Percentiles rank a stretch among this genome's conserved stretches.
Conservation (phyloP, 352 stramenopile genomes). For the Blastocystis sp. region DNA sequence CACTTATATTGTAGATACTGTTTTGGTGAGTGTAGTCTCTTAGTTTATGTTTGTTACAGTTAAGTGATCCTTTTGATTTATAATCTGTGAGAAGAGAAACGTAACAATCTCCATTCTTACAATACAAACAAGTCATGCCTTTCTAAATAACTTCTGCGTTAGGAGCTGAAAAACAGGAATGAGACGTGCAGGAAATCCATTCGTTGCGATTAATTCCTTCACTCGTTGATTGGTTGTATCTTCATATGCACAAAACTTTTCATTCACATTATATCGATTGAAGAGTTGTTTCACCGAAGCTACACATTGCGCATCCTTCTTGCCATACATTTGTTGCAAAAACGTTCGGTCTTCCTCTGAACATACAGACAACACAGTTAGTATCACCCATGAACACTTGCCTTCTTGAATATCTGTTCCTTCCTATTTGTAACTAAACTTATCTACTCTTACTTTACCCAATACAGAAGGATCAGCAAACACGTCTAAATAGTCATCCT, state of each 20-base stretch:
- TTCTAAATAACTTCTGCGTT: neutral
- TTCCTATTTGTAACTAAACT: neutral
- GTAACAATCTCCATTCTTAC: neutral
- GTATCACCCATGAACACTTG: conserved; percentile 34
- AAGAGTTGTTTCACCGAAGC: neutral
- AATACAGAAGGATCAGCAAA: conserved; percentile 32
- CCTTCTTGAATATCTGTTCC: conserved; percentile 45
- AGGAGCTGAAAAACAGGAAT: neutral
- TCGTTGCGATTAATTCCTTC: neutral
- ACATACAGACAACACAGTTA: conserved; percentile 14
- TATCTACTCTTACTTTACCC: neutral
- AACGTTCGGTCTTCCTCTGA: neutral
- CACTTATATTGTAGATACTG: neutral
- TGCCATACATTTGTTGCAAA: conserved; percentile 4
- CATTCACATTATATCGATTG: neutral
- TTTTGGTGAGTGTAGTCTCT: too few relatives aligned
- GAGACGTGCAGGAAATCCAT: neutral
- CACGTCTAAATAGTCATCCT: conserved; percentile 37
- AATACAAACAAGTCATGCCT: neutral
- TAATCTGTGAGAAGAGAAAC: too few relatives aligned
- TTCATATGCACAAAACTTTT: neutral
- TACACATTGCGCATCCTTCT: neutral
- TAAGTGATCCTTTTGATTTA: too few relatives aligned
- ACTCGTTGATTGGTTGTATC: neutral
- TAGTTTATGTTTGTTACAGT: too few relatives aligned